phyloP scores from a whole-genome alignment of 768 basidiomycete genomes.

The Boletus huronensis region DNA sequence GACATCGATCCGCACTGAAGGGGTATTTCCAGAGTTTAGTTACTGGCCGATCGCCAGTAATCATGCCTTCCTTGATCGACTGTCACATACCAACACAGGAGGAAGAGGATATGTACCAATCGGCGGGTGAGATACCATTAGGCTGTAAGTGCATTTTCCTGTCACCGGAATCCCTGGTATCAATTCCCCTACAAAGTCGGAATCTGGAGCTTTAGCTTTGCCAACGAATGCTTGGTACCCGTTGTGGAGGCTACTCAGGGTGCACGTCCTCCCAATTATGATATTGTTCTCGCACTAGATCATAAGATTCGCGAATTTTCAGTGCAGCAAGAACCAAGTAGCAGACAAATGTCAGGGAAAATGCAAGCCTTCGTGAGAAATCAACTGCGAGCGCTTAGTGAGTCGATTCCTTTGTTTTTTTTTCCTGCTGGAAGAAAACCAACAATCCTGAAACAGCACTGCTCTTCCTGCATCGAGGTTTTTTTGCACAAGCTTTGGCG shows the following conservation, averaged over 20 bases:
- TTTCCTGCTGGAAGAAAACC: not conserved
- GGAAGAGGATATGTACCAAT: constrained; percentile 44
- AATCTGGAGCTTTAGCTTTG: constrained; percentile 44
- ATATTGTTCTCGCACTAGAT: constrained; percentile 47
- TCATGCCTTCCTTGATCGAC: constrained; percentile 42
- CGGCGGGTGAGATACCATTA: constrained; percentile 40
- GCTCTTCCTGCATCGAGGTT: constrained; percentile 53
- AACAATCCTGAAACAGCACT: constrained; percentile 37
- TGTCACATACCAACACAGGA: constrained; percentile 44
- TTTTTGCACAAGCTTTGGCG: constrained; percentile 54
- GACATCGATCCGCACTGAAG: not conserved
- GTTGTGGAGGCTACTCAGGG: constrained; percentile 40
- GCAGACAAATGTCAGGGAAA: constrained; percentile 35
- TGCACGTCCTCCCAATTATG: constrained; percentile 44
- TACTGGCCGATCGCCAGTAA: constrained; percentile 47
- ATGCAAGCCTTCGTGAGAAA: constrained; percentile 43
- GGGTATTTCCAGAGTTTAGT: constrained; percentile 34
- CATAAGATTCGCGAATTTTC: constrained; percentile 42
- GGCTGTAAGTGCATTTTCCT: constrained; percentile 39
- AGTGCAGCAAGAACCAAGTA: constrained; percentile 16
- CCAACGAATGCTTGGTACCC: constrained; percentile 40
- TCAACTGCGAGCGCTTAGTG: constrained; percentile 46
- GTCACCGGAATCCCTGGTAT: not conserved
- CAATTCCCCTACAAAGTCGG: constrained; percentile 36
- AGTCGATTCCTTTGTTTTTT: not conserved